These are phyloP conservation scores for Candida ponderosae DNA, from an alignment of 805 yeast species.

Conservation along the genomic window DNA sequence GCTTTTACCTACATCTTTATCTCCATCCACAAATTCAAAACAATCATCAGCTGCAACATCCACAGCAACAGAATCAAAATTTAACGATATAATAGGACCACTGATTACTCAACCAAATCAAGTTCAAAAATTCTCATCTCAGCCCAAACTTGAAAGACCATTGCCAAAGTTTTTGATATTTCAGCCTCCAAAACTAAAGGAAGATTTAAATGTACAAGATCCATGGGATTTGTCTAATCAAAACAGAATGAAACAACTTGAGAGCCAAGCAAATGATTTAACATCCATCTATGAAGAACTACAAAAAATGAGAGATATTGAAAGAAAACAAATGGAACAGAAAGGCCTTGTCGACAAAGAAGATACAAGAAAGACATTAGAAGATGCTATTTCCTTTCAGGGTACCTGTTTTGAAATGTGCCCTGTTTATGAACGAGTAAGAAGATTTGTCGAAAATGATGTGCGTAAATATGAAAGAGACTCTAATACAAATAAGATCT, in stretches of 20 bases:
- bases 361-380: conserved; percentile 71
- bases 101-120: conserved; percentile 9
- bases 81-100: conserved; percentile 17
- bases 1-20: conserved; percentile 3
- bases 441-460: conserved; percentile 82
- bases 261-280: conserved; percentile 43
- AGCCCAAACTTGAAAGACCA: conserved; percentile 16
- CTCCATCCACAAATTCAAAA: background rate
- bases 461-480: conserved; percentile 74
- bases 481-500: conserved; percentile 42
- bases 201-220: conserved; percentile 26
- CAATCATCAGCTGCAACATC: background rate
- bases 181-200: conserved; percentile 27
- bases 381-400: conserved; percentile 78
- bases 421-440: conserved; percentile 84
- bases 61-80: conserved; percentile 4
- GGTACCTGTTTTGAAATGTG: conserved; percentile 95
- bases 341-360: conserved; percentile 83
- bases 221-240: conserved; percentile 80
- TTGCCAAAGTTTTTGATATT: conserved; percentile 28
- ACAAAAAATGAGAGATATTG: conserved; percentile 65
- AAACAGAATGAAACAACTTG: conserved; percentile 44
- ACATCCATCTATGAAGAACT: conserved; percentile 71
- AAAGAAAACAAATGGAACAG: conserved; percentile 71
- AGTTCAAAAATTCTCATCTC: conserved; percentile 2